These are phyloP conservation scores for Chamaecrista fasciculata DNA, from an alignment of 306 rosid species.

Conservation along the genomic window DNA sequence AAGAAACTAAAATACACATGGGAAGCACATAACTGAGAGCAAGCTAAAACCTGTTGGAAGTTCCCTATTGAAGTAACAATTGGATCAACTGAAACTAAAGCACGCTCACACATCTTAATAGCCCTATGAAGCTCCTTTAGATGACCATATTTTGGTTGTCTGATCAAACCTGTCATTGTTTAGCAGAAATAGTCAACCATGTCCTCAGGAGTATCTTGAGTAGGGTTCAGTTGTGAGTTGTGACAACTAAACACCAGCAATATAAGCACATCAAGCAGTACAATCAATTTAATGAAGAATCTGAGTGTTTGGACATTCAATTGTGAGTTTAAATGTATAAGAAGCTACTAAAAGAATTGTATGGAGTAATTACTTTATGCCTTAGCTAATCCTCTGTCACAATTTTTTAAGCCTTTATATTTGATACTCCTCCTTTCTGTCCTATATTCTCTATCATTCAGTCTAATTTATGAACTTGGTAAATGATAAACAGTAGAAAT, in stretches of 20 bases:
- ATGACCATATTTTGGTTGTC: slow-evolving; percentile 96
- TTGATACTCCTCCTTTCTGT: not conserved
- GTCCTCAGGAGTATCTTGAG: slow-evolving; percentile 8
- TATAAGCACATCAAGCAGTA: not conserved
- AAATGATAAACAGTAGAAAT: not conserved
- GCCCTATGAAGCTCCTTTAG: slow-evolving; percentile 95
- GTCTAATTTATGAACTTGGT: not conserved
- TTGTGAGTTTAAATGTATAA: not conserved
- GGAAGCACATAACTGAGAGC: slow-evolving; percentile 13
- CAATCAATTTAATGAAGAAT: slow-evolving; percentile 7
- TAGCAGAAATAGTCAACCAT: slow-evolving; percentile 21
- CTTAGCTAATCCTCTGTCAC: not conserved
- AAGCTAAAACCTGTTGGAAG: slow-evolving; percentile 75
- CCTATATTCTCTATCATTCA: not conserved
- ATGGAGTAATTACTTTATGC: not conserved
- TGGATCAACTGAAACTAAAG: slow-evolving; percentile 85
- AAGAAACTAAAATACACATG: slow-evolving; percentile 16
- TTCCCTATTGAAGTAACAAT: slow-evolving; percentile 79
- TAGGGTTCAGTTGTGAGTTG: not conserved
- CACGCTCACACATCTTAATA: slow-evolving; percentile 72
- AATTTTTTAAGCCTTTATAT: not conserved
- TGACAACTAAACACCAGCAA: slow-evolving; percentile 18
- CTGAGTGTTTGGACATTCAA: not conserved
- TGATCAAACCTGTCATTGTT: slow-evolving; percentile 68
- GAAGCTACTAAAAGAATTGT: slow-evolving; percentile 15